A percentile compares a stretch with the other conserved stretches of the same genome.
These are phyloP conservation scores for Verbascum thapsus DNA, from an alignment of 257 asterid species.

Conservation along the genomic window DNA sequence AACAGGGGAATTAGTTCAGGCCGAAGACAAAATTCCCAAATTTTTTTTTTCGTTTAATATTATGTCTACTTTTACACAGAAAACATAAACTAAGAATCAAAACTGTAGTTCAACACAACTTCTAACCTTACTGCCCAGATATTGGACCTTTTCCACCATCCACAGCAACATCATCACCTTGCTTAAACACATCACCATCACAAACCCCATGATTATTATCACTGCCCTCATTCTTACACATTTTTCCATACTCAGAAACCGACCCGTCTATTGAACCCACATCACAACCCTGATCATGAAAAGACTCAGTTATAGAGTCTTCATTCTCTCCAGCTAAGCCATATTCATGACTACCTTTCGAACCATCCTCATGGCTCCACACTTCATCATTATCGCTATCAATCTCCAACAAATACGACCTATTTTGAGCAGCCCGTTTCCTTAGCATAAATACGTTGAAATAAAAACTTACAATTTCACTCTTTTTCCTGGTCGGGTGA, in stretches of 20 bases:
- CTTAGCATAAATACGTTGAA: conserved; percentile 73
- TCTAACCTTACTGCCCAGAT: neutral
- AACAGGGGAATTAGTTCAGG: neutral
- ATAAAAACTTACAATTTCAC: conserved; percentile 71
- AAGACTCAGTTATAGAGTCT: too few species aligned
- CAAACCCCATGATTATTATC: conserved; percentile 16
- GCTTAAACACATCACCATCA: conserved; percentile 21
- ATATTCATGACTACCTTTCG: too few species aligned
- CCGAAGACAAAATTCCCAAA: neutral
- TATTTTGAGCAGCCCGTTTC: conserved; percentile 65
- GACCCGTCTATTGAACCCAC: conserved; percentile 32
- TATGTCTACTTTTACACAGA: conserved; percentile 5
- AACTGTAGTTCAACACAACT: conserved; percentile 2
- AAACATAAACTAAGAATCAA: neutral
- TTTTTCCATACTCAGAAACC: conserved; percentile 26
- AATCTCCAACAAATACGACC: conserved; percentile 47
- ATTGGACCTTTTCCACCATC: conserved; percentile 20
- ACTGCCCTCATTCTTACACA: conserved; percentile 1
- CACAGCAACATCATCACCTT: conserved; percentile 15
- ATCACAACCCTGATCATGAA: conserved; percentile 33
- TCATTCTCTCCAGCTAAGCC: too few species aligned
- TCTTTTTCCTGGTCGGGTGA: conserved; percentile 54
- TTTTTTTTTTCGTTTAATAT: neutral
- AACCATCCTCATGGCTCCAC: neutral
- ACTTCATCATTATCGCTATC: conserved; percentile 80